Evolutionary conservation across 139 green algal genomes (phyloP).

Genomic region (Haematococcus sp.): DNA sequence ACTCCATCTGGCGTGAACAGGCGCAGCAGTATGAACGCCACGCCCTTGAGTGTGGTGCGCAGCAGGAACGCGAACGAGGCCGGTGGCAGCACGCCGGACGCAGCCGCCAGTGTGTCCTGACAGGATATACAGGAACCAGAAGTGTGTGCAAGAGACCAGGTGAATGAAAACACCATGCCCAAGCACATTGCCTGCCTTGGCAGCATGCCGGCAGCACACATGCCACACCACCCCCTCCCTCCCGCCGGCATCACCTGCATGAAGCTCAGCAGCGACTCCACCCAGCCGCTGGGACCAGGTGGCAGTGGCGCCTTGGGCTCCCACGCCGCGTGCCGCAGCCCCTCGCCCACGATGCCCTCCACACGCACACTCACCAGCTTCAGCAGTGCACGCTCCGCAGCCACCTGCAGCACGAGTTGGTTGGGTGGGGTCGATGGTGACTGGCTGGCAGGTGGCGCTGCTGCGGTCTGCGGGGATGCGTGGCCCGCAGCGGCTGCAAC

Average conservation of each 20-base stretch:
- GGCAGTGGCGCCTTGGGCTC: slow-evolving; percentile 35
- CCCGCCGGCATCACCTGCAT: slow-evolving; percentile 56
- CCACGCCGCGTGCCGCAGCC: slow-evolving; percentile 38
- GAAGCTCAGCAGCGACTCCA: slow-evolving; percentile 49
- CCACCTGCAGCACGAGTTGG: slow-evolving; percentile 28
- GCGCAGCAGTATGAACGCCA: slow-evolving; percentile 43
- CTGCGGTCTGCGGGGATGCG: too few species aligned
- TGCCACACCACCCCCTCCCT: not conserved
- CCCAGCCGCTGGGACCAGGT: slow-evolving; percentile 24
- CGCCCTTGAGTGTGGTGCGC: slow-evolving; percentile 37
- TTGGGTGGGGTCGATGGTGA: too few species aligned
- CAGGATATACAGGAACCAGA: too few species aligned
- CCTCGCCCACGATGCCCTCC: slow-evolving; percentile 32
- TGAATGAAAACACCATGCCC: too few species aligned
- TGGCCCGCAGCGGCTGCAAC: too few species aligned
- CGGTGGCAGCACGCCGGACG: slow-evolving; percentile 24
- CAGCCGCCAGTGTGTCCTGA: too few species aligned
- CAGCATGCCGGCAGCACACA: too few species aligned
- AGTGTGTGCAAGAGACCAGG: too few species aligned
- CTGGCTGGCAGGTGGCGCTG: too few species aligned
- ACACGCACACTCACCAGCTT: slow-evolving; percentile 28
- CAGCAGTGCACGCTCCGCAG: slow-evolving; percentile 37
- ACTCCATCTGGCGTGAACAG: slow-evolving; percentile 44
- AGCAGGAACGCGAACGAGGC: slow-evolving; percentile 33
- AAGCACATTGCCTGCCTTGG: too few species aligned